Base-by-base conservation (phyloP, 306 rosid species). In the Senna siamea region DNA sequence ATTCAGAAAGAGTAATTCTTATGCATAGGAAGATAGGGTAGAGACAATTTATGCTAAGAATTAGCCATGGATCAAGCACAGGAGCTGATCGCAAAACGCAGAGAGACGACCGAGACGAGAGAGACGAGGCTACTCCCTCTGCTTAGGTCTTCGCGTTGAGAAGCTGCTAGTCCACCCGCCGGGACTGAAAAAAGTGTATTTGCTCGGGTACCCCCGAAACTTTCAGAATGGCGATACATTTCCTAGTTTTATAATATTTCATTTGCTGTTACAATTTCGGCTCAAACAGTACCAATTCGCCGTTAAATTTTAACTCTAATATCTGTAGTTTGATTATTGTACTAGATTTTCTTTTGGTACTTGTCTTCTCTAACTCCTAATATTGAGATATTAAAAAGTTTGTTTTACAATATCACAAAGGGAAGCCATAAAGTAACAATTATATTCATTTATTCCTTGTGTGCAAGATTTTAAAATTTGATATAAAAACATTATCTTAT, bases 61-160 rank as follows among this genome's bases (percentile, higher is more conserved):
- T 76, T 47, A 14, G 71, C 59, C 50, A 52, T 65, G 20, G 62
- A 8, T 15, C n/a, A 65, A 26, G 60, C 71, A 47, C 58, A 5
- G 17, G 12, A 68, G 32, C 60, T 69, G 38, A 69, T 34, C 62
- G 48, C n/a, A 3, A 23, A 13, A 17, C 5, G 18, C 47, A 13
- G 7, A 0, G 35, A n/a, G n/a, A n/a, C n/a, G n/a, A n/a, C n/a
- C n/a, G n/a, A n/a, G n/a, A n/a, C n/a, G 1, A 26, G 2, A 9
- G 23, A 23, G 6, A 43, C 2, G 22, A 30, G 69, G 9, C 7
- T 41, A 19, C 11, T 1, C 35, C 11, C 14, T 18, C n/a, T 5
- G 76, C 13, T 73, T 47, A 73, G 69, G 77, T 60, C 77, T 52
- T 60, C 60, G n/a, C 60, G n/a, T 19, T n/a, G n/a, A 46, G 38